phyloP scores from a whole-genome alignment of 2,329 filamentous ascomycete species.

The Dothideomycetidae sp. region DNA sequence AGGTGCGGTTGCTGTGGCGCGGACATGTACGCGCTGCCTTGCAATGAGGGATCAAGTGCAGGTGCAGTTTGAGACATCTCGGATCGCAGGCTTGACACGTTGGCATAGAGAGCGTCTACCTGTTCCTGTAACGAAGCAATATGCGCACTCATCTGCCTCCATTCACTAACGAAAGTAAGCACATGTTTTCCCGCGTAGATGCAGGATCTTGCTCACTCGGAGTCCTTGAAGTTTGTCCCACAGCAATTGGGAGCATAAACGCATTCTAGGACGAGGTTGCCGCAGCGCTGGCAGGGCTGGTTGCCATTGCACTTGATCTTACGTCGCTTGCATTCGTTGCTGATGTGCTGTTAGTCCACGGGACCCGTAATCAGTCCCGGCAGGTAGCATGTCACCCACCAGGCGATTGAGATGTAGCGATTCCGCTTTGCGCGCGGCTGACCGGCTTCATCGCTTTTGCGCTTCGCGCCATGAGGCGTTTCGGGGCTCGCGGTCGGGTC shows the following conservation, averaged over 20 bases:
- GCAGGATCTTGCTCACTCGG: constrained; percentile 40
- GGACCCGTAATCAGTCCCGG: too few relatives aligned
- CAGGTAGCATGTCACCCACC: constrained; percentile 38
- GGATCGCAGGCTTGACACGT: constrained; percentile 51
- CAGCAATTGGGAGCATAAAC: constrained; percentile 54
- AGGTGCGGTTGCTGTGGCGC: constrained; percentile 5
- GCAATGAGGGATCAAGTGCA: constrained; percentile 24
- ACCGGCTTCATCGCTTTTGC: constrained; percentile 29
- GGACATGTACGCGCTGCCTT: constrained; percentile 11
- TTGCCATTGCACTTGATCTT: constrained; percentile 58
- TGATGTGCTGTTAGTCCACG: too few relatives aligned
- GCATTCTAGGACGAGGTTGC: constrained; percentile 49
- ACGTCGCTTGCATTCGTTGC: constrained; percentile 50
- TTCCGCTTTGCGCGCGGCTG: constrained; percentile 48
- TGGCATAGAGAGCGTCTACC: constrained; percentile 61
- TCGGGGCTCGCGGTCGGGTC: constrained; percentile 3
- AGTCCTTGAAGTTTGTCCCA: constrained; percentile 73
- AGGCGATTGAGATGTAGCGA: constrained; percentile 53
- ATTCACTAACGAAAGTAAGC: constrained; percentile 42
- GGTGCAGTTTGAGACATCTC: constrained; percentile 28
- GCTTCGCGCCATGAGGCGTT: constrained; percentile 20
- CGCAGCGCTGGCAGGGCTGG: constrained; percentile 49
- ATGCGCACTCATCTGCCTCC: constrained; percentile 63
- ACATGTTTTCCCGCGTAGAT: background rate
- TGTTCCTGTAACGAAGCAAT: constrained; percentile 68